Percentiles rank a stretch among this genome's conserved stretches.
These are phyloP conservation scores for Cantharellus anzutake DNA, from an alignment of 768 basidiomycete species.

Conservation along the genomic window DNA sequence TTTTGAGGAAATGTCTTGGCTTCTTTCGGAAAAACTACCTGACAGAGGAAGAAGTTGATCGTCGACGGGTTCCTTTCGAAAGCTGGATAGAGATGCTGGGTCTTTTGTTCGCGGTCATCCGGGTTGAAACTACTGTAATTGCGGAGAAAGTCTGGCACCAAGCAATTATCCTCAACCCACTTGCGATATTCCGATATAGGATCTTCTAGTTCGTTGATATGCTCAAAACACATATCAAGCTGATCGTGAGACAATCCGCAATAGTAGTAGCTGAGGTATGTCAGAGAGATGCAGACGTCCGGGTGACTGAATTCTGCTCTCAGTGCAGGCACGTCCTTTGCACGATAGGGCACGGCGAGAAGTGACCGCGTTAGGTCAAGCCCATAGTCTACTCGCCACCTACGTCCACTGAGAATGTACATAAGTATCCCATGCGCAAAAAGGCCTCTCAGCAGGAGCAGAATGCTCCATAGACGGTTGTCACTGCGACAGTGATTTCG, in stretches of 20 bases:
- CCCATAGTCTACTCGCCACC: conserved; percentile 36
- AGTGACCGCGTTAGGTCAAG: conserved; percentile 24
- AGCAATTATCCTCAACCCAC: background rate
- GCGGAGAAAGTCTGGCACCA: background rate
- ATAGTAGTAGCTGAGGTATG: conserved; percentile 11
- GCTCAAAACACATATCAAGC: background rate
- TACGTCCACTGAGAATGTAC: conserved; percentile 19
- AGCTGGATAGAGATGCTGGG: background rate
- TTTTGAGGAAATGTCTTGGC: conserved; percentile 27
- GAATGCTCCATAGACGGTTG: conserved; percentile 15
- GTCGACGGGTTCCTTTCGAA: background rate
- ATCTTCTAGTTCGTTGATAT: background rate
- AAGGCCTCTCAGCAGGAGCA: conserved; percentile 29
- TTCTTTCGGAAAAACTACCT: background rate
- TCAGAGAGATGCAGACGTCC: background rate
- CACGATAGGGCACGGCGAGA: conserved; percentile 31
- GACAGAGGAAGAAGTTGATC: conserved; percentile 1
- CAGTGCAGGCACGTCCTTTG: conserved; percentile 15
- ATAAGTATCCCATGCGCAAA: conserved; percentile 24
- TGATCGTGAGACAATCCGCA: background rate
- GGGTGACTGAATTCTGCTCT: conserved; percentile 1
- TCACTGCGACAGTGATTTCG: background rate
- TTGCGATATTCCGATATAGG: background rate
- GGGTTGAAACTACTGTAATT: background rate
- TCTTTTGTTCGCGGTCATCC: background rate